Base-by-base conservation (phyloP, 331 rosid species). In the Malus hybrid region DNA sequence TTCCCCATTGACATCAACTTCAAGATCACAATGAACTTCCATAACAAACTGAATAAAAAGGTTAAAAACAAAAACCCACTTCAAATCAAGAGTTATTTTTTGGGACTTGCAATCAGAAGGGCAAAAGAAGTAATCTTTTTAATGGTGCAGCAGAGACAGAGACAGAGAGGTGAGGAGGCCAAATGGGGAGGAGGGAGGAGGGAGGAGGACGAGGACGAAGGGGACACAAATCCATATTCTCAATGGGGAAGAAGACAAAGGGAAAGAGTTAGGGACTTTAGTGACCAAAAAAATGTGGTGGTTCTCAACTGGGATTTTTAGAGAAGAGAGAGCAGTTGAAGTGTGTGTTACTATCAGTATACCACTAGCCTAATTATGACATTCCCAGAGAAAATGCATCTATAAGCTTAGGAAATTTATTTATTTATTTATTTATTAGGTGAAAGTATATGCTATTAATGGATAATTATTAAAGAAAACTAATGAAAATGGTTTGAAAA, bases 1-100 rank as follows among this genome's bases (percentile, higher is more conserved):
- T 85, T 94, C 92, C 64, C 97, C 96, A 80, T 94, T 90, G 76
- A 94, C 93, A 81, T 92, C 97, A 15, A 94, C 96, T 87, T 90
- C 86, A 83, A 94, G 96, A 79, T 94, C 85, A 83, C 96, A 90
- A 81, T 56, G 83, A 83, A 54, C 55, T 67, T 88, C 97, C 97
- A 94, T 92, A 31, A 50, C 78, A 77, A 59, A 44, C 56, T 19
- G 44, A 32, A 28, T 12, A 57, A 64, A 55, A 66, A 24, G 19
- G 44, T 10, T 33, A 10, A 76, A 67, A 24, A 60, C 8, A n/a
- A 62, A 73, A 71, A 66, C 44, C 73, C 78, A 44, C 67, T 64
- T 62, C 69, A 75, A 75, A 79, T 69, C 65, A 67, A 42, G 61
- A 13, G 36, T 28, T 15, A 14, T 34, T 31, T 69, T 73, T 18